A percentile compares a stretch with the other conserved stretches of the same genome.
Conservation (phyloP, 495 filamentous ascomycete genomes). For the Daldinia childiae region DNA sequence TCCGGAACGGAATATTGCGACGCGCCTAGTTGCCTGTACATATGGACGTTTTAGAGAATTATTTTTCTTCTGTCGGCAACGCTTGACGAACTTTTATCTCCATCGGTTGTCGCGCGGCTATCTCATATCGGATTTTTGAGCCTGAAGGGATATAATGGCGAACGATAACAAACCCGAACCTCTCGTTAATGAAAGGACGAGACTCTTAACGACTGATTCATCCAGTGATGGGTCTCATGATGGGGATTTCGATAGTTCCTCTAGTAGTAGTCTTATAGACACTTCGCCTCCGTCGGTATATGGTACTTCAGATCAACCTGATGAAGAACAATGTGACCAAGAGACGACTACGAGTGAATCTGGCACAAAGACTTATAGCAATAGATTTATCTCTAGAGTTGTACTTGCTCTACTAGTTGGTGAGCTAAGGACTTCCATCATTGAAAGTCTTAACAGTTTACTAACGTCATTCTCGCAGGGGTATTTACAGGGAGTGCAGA, state of each 20-base stretch:
- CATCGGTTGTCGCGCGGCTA: not conserved
- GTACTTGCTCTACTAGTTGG: slow-evolving; percentile 33
- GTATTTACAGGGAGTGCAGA: slow-evolving; percentile 74
- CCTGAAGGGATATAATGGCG: slow-evolving; percentile 3
- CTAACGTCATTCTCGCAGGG: slow-evolving; percentile 49
- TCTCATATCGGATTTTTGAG: not conserved
- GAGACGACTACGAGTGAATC: not conserved
- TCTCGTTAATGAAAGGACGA: slow-evolving; percentile 24
- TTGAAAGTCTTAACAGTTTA: not conserved
- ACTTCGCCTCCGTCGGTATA: slow-evolving; percentile 9
- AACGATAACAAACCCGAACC: not conserved
- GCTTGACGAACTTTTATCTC: not conserved
- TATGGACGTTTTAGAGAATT: too few species aligned
- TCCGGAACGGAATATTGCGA: not conserved
- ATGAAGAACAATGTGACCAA: slow-evolving; percentile 23
- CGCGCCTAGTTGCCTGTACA: not conserved
- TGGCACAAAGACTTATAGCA: slow-evolving; percentile 14
- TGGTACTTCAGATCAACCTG: slow-evolving; percentile 12
- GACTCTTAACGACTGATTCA: slow-evolving; percentile 6
- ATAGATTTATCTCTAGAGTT: slow-evolving; percentile 30
- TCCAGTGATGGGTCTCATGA: not conserved
- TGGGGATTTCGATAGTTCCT: not conserved
- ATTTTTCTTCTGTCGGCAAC: not conserved
- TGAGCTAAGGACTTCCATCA: not conserved
- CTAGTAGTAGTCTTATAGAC: slow-evolving; percentile 8